Conservation (phyloP, 495 filamentous ascomycete genomes). For the Talaromyces proteolyticus region DNA sequence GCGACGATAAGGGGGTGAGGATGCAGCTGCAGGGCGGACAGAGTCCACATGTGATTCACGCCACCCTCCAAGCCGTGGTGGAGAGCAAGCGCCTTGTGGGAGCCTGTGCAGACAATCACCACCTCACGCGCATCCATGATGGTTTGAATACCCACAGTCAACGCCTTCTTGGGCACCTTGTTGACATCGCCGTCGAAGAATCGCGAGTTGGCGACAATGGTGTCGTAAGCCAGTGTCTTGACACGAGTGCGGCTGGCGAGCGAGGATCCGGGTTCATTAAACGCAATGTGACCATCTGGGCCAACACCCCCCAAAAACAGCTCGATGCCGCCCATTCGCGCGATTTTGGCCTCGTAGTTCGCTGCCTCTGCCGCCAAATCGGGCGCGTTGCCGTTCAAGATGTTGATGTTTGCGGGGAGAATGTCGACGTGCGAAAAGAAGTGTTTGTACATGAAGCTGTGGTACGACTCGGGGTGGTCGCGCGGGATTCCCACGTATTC, state of each 20-base stretch:
- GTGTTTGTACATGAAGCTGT: conserved; percentile 87
- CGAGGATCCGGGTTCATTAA: conserved; percentile 84
- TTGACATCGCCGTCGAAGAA: conserved; percentile 72
- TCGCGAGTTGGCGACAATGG: conserved; percentile 75
- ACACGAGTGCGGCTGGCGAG: conserved; percentile 73
- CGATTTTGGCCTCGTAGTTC: conserved; percentile 73
- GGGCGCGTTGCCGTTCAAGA: conserved; percentile 75
- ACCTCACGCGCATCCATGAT: conserved; percentile 78
- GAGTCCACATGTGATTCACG: conserved; percentile 87
- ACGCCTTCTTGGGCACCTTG: conserved; percentile 73
- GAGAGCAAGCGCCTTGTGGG: conserved; percentile 75
- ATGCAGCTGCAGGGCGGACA: conserved; percentile 74
- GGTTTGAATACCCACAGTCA: conserved; percentile 86
- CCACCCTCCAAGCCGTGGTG: conserved; percentile 77
- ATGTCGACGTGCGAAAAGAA: conserved; percentile 88
- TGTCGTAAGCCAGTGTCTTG: conserved; percentile 84
- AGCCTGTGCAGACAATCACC: conserved; percentile 73
- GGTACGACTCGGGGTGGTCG: conserved; percentile 79
- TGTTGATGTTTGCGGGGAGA: conserved; percentile 71
- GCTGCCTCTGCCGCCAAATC: conserved; percentile 74
- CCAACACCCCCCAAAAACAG: conserved; percentile 83
- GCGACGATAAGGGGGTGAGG: conserved; percentile 75
- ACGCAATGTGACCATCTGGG: conserved; percentile 82
- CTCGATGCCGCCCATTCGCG: conserved; percentile 70
- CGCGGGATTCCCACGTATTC: conserved; percentile 80